A percentile compares a stretch with the other conserved stretches of the same genome.
Evolutionary conservation across 148 eudicot genomes (phyloP).

Genomic region (Rhododendron williamsianum): DNA sequence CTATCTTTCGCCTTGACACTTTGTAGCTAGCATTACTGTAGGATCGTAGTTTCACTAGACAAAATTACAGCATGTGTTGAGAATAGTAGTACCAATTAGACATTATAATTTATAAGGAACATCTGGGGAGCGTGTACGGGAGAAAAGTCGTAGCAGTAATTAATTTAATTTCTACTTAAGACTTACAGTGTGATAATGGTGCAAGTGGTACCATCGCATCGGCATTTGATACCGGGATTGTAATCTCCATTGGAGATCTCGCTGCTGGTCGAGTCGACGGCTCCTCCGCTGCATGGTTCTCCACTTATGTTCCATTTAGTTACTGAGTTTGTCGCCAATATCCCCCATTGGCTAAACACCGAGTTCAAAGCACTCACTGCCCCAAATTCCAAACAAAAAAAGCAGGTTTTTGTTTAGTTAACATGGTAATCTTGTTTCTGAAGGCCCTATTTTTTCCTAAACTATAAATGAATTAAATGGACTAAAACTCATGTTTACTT

Average conservation of each 20-base stretch:
- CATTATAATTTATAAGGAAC: not conserved
- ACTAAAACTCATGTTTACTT: no score
- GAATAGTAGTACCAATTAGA: no score
- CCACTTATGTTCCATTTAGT: constrained; percentile 64
- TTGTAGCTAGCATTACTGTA: not conserved
- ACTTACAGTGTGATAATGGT: constrained; percentile 56
- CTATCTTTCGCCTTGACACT: not conserved
- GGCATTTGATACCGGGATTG: constrained; percentile 68
- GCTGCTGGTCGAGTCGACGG: constrained; percentile 28
- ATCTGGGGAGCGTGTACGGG: not conserved
- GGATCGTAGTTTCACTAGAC: not conserved
- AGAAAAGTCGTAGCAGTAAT: not conserved
- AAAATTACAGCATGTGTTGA: not conserved
- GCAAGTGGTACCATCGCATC: constrained; percentile 51
- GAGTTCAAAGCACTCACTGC: constrained; percentile 51
- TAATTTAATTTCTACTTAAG: no score
- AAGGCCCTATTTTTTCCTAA: no score
- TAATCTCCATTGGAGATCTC: not conserved
- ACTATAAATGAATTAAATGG: no score
- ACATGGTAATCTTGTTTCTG: no score
- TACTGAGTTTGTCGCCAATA: not conserved
- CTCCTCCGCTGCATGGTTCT: constrained; percentile 65
- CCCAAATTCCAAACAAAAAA: not conserved
- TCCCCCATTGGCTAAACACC: constrained; percentile 44
- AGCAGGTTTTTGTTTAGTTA: no score